Evolutionary conservation across 2,329 filamentous ascomycete genomes (phyloP).

Genomic region (Zelopaecilomyces penicillatus): DNA sequence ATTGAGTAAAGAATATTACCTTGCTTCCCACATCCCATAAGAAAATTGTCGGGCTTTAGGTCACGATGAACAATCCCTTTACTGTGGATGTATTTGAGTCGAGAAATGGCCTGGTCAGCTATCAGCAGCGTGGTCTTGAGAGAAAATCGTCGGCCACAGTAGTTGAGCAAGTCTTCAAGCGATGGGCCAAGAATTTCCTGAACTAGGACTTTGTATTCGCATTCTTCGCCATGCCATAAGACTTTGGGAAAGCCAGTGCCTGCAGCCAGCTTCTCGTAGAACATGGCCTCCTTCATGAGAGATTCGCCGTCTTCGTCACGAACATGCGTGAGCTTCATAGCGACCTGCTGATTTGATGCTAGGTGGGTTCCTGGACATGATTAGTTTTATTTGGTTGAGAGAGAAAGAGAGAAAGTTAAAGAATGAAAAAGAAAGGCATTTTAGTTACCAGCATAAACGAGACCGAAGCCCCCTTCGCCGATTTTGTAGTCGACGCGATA

Average conservation of each 20-base stretch:
- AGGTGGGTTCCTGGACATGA: constrained; percentile 6
- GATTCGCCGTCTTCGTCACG: background rate
- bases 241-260: constrained; percentile 13
- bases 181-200: constrained; percentile 42
- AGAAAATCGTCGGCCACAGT: constrained; percentile 6
- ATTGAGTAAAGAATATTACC: constrained; percentile 6
- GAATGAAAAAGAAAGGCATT: too few relatives aligned
- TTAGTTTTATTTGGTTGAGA: background rate
- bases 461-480: background rate
- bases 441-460: background rate
- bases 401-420: background rate
- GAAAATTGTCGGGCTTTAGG: constrained; percentile 6
- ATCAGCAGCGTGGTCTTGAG: constrained; percentile 10
- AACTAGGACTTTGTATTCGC: constrained; percentile 14
- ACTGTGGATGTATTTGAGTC: constrained; percentile 5
- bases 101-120: constrained; percentile 6
- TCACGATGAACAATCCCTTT: constrained; percentile 7
- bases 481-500: constrained; percentile 1
- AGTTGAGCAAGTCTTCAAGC: constrained; percentile 53
- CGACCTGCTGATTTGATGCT: constrained; percentile 21
- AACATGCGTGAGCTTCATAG: constrained; percentile 17
- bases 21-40: constrained; percentile 6
- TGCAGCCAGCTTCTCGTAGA: constrained; percentile 7
- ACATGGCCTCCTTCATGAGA: constrained; percentile 9
- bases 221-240: constrained; percentile 12